These are phyloP conservation scores for Mycosphaerella sp. DNA, from an alignment of 2,329 filamentous ascomycete species.

Conservation along the genomic window DNA sequence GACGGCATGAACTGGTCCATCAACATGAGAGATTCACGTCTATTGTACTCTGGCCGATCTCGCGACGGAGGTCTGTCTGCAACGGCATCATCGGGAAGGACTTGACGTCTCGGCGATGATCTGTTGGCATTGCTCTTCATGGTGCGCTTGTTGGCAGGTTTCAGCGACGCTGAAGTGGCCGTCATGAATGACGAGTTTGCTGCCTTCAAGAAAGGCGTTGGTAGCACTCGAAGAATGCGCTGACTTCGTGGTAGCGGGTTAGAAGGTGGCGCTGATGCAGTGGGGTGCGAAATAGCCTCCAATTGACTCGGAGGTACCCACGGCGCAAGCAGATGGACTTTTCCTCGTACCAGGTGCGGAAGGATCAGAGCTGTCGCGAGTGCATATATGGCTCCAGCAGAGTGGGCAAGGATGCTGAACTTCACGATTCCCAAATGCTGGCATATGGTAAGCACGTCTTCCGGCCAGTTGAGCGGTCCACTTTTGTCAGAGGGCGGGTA, in stretches of 20 bases:
- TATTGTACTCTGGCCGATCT: slow-evolving; percentile 29
- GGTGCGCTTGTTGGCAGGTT: slow-evolving; percentile 29
- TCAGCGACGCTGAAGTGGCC: slow-evolving; percentile 60
- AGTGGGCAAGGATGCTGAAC: slow-evolving; percentile 93
- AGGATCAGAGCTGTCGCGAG: slow-evolving; percentile 91
- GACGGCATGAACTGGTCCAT: slow-evolving; percentile 45
- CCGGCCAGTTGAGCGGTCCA: slow-evolving; percentile 80
- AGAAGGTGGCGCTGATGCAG: slow-evolving; percentile 56
- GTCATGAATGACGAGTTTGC: slow-evolving; percentile 96
- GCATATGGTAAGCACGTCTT: slow-evolving; percentile 90
- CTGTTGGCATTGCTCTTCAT: slow-evolving; percentile 13
- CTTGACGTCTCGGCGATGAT: slow-evolving; percentile 13
- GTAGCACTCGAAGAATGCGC: slow-evolving; percentile 79
- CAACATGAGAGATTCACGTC: slow-evolving; percentile 44
- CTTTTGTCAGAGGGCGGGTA: slow-evolving; percentile 76
- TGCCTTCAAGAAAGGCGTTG: slow-evolving; percentile 83
- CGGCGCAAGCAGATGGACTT: slow-evolving; percentile 87
- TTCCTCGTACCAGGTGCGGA: slow-evolving; percentile 89
- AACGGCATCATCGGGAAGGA: slow-evolving; percentile 14
- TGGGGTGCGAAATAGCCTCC: slow-evolving; percentile 56
- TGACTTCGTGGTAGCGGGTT: slow-evolving; percentile 88
- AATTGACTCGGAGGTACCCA: slow-evolving; percentile 97
- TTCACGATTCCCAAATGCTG: slow-evolving; percentile 87
- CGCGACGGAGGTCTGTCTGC: slow-evolving; percentile 22
- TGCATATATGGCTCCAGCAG: slow-evolving; percentile 95